These are phyloP conservation scores for Xylaria digitata DNA, from an alignment of 2,329 filamentous ascomycete species.

Conservation along the genomic window DNA sequence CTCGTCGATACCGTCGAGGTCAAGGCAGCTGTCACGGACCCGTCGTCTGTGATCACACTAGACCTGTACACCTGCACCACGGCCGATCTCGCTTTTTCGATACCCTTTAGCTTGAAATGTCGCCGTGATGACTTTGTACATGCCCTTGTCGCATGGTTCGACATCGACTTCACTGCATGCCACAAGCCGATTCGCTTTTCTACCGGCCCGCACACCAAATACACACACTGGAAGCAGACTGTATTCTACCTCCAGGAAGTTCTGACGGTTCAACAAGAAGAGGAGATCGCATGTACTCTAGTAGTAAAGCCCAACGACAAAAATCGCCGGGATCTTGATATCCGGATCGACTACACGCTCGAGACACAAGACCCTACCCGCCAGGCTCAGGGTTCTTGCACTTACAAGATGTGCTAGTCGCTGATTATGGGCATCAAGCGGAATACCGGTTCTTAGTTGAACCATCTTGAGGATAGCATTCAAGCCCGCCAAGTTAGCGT, in stretches of 20 bases:
- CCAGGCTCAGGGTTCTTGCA: slow-evolving; percentile 73
- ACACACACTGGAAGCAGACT: slow-evolving; percentile 99
- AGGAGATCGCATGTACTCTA: slow-evolving; percentile 79
- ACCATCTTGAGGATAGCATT: slow-evolving; percentile 3
- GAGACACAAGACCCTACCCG: slow-evolving; percentile 80
- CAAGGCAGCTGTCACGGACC: slow-evolving; percentile 96
- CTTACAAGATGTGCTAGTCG: slow-evolving; percentile 80
- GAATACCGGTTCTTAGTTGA: slow-evolving; percentile 8
- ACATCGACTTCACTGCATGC: slow-evolving; percentile 97
- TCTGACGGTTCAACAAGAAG: slow-evolving; percentile 88
- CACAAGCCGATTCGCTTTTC: slow-evolving; percentile 98
- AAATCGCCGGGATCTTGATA: slow-evolving; percentile 95
- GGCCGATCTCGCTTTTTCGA: slow-evolving; percentile 84
- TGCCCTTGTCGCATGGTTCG: slow-evolving; percentile 97
- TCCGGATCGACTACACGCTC: slow-evolving; percentile 84
- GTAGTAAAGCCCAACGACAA: slow-evolving; percentile 90
- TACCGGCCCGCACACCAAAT: slow-evolving; percentile 97
- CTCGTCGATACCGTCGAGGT: slow-evolving; percentile 98
- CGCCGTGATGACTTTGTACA: slow-evolving; percentile 95
- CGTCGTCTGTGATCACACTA: slow-evolving; percentile 83
- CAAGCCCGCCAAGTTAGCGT: neutral
- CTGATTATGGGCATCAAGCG: neutral
- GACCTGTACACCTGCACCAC: slow-evolving; percentile 92
- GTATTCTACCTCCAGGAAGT: slow-evolving; percentile 98
- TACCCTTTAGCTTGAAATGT: slow-evolving; percentile 78